These are phyloP conservation scores for Fonsecaea erecta DNA, from an alignment of 2,329 filamentous ascomycete species.

Conservation along the genomic window DNA sequence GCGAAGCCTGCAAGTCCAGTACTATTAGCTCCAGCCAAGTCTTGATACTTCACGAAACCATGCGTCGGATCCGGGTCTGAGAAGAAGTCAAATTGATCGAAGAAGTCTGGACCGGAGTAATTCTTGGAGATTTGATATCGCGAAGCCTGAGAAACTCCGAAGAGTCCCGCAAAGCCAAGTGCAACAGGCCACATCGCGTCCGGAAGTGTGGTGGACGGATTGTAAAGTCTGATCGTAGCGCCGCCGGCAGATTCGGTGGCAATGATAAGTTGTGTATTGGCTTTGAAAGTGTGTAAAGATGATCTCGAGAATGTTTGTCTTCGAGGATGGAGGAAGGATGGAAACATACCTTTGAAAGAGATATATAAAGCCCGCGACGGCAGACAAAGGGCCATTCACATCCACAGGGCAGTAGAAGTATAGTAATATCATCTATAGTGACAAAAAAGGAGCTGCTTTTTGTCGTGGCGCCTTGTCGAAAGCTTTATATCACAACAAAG, in stretches of 20 bases:
- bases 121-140: constrained; percentile 38
- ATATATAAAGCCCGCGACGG: background rate
- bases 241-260: background rate
- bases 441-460: background rate
- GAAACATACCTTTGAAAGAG: background rate
- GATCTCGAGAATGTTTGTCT: background rate
- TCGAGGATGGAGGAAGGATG: background rate
- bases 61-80: constrained; percentile 53
- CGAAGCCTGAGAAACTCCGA: background rate
- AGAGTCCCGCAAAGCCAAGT: background rate
- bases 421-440: background rate
- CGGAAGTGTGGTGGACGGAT: background rate
- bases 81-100: constrained; percentile 56
- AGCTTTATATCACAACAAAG: background rate
- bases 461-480: background rate
- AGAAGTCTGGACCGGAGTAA: constrained; percentile 53
- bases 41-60: constrained; percentile 56
- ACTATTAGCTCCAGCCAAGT: constrained; percentile 45
- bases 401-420: background rate
- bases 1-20: constrained; percentile 40
- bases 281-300: background rate
- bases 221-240: background rate
- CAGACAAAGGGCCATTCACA: background rate
- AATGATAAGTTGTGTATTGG: background rate
- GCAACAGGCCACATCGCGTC: background rate